Conservation (phyloP, 208 protist species). For the Leishmania amazonensis region DNA sequence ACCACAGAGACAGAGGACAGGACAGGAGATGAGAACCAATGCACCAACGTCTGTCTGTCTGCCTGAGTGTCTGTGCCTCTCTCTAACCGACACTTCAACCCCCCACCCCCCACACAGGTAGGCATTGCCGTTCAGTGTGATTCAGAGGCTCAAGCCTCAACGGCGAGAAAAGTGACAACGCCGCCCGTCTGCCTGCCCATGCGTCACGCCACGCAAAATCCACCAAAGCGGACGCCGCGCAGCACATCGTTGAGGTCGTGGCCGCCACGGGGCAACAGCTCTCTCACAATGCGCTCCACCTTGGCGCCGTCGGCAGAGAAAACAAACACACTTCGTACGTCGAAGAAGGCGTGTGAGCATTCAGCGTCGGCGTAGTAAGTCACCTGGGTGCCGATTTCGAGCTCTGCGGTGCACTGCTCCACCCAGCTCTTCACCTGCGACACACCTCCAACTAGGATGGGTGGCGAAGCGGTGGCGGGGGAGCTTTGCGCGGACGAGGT, state of each 20-base stretch:
- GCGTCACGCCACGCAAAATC: constrained; percentile 14
- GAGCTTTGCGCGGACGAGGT: constrained; percentile 2
- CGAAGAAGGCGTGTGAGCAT: constrained; percentile 28
- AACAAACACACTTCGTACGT: constrained; percentile 38
- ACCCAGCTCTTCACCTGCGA: constrained; percentile 33
- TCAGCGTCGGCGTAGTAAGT: constrained; percentile 48
- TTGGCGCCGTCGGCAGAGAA: constrained; percentile 39
- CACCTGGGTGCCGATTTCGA: constrained; percentile 44
- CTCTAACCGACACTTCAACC: neutral
- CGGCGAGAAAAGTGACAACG: neutral
- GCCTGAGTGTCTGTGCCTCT: too few relatives aligned
- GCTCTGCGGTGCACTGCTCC: constrained; percentile 10
- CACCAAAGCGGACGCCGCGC: constrained; percentile 36
- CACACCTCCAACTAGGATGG: constrained; percentile 26
- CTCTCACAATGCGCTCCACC: constrained; percentile 43
- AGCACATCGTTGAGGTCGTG: constrained; percentile 37
- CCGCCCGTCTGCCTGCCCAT: neutral
- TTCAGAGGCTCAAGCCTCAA: neutral
- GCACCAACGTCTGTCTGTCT: too few relatives aligned
- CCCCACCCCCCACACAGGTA: neutral
- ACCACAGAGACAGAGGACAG: neutral
- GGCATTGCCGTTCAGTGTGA: neutral
- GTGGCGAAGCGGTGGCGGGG: neutral
- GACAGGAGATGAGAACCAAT: neutral
- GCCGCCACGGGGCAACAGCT: constrained; percentile 33